These are phyloP conservation scores for Scheffersomyces lignicola DNA, from an alignment of 1,139 yeast species.

Conservation along the genomic window DNA sequence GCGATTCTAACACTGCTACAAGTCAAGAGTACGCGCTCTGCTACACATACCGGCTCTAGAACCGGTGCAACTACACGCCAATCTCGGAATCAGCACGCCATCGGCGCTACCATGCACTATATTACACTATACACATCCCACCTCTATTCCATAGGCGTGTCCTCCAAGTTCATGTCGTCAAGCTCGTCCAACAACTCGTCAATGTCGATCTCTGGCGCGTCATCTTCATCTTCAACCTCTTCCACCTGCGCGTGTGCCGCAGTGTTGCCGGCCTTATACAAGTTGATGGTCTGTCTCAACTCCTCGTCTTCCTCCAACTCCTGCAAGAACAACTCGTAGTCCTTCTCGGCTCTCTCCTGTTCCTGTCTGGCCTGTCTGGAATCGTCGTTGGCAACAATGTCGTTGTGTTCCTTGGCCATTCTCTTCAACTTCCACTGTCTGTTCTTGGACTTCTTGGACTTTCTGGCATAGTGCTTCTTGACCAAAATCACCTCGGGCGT, in stretches of 20 bases:
- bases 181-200: slow-evolving; percentile 89
- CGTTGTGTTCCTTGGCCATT: slow-evolving; percentile 95
- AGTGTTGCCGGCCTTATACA: slow-evolving; percentile 66
- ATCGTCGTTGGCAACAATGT: slow-evolving; percentile 75
- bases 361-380: slow-evolving; percentile 84
- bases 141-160: slow-evolving; percentile 27
- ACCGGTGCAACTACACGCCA: too few relatives aligned
- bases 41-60: too few relatives aligned
- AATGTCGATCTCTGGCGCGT: slow-evolving; percentile 72
- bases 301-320: slow-evolving; percentile 97
- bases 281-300: slow-evolving; percentile 83
- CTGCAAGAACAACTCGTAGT: slow-evolving; percentile 93
- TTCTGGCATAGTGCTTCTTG: slow-evolving; percentile 87
- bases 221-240: slow-evolving; percentile 58
- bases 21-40: too few relatives aligned
- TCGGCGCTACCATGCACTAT: too few relatives aligned
- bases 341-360: slow-evolving; percentile 89
- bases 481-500: slow-evolving; percentile 90
- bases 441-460: slow-evolving; percentile 71
- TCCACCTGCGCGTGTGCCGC: slow-evolving; percentile 31
- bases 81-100: too few relatives aligned
- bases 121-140: slow-evolving; percentile 5
- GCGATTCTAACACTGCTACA: too few relatives aligned
- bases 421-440: slow-evolving; percentile 96
- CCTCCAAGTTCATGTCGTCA: slow-evolving; percentile 86